Evolutionary conservation across 345 rosid genomes (phyloP), one percentile per base, ranked within the genome.

Genomic region (Salix dunnii): DNA sequence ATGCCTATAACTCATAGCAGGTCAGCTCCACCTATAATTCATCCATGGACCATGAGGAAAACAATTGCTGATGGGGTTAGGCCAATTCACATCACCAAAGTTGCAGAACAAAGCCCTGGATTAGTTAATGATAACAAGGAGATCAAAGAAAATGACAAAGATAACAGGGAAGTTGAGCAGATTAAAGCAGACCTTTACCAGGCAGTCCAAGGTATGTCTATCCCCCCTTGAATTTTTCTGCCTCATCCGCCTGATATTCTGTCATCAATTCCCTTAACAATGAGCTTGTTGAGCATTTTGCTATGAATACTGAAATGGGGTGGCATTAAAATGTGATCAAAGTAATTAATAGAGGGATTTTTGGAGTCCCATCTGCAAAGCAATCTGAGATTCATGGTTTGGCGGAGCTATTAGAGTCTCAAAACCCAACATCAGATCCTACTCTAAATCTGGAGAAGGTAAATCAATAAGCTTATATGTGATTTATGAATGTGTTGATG

Each of bases 261-360:
- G 23, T 11, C 68, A 14, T 53, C 58, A 9, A 5, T 4, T 16
- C 43, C 36, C 27, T 49, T 49, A 25, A 43, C 17, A 27, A 70
- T 61, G 33, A 31, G 12, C 6, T 6, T 20, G 42, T 40, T 23
- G 9, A 18, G 27, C 7, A 8, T 27, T 25, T 3, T 69, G 35
- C 21, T 58, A 28, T 65, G 38, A 48, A 14, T 48, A 60, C 31
- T 74, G 71, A 78, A 46, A 42, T 38, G n/a, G 27, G 68, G 64
- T 74, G 70, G 62, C 20, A 53, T n/a, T 64, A 5, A 4, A 53
- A 4, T 9, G 12, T 73, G 17, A 68, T 35, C 46, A 17, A 82
- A 90, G 95, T 92, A 71, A 84, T 83, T 36, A 93, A 93, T 67
- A 95, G 97, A 84, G 97, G 99, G 49, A 85, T 95, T 40, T 95